Evolutionary conservation across 139 green algal genomes (phyloP).

Genomic region (Raphidocelis subcapitata): DNA sequence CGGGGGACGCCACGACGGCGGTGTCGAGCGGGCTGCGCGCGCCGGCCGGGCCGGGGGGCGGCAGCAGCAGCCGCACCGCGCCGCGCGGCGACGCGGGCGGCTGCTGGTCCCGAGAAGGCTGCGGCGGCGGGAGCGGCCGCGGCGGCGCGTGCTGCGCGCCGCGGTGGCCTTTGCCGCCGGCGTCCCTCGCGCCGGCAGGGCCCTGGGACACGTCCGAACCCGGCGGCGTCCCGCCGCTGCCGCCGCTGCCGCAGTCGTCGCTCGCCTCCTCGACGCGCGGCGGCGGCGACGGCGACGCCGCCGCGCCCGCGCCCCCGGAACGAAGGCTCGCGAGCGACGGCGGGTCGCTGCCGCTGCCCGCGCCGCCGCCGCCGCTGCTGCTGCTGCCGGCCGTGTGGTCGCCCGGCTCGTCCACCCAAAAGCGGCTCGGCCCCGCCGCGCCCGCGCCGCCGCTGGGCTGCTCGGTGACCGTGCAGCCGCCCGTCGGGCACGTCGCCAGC

Average conservation of each 20-base stretch:
- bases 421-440: neutral
- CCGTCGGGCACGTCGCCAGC: neutral
- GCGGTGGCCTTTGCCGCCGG: too few species aligned
- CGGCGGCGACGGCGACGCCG: neutral
- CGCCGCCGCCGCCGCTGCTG: conserved; percentile 6
- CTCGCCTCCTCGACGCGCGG: neutral
- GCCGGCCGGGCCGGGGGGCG: neutral
- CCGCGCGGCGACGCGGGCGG: neutral
- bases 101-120: neutral
- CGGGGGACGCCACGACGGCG: neutral
- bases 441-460: neutral
- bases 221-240: neutral
- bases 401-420: neutral
- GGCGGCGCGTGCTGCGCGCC: neutral
- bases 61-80: neutral
- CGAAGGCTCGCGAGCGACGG: neutral
- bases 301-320: neutral
- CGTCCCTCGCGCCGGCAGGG: neutral
- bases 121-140: neutral
- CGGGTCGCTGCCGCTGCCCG: neutral
- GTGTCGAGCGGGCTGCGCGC: too few species aligned
- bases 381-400: neutral
- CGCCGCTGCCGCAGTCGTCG: neutral
- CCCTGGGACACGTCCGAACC: neutral
- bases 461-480: neutral